Evolutionary conservation across 306 rosid genomes (phyloP), one percentile per base, ranked within the genome.

Genomic region (Delonix regia): DNA sequence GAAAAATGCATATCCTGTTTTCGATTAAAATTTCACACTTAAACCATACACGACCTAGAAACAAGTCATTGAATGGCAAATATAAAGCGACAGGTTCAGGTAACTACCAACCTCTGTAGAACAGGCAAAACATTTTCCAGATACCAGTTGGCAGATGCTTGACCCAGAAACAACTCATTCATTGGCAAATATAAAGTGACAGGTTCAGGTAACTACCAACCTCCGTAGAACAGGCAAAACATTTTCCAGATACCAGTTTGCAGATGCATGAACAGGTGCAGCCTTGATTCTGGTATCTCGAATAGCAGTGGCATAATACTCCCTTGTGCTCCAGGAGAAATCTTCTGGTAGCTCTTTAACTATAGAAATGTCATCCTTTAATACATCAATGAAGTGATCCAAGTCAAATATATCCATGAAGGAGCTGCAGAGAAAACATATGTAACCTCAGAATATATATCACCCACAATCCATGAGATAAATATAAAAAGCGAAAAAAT

Each of bases 361-460:
- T 70, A 93, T 90, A 56, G 94, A 83, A 78, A 96, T 65, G 72
- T 96, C 99, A 75, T 89, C 90, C 87, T 93, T 96, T 85, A 96
- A 85, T 63, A 48, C 91, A 81, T 96, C 81, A 68, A 93, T 91
- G 91, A 96, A 96, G 92, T 93, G 99, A 85, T 96, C 98, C 87
- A 90, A 94, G 56, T 96, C 99, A 84, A 96, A 96, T 87, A 96
- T 96, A 81, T 96, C 97, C 86, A 75, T 70, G 82, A 96, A 96
- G 57, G 97, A 85, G 92, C 99, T 96, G 98, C 81, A 81, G 47
- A 77, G 53, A 77, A 34, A 83, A 81, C 65, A 79, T 49, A 64
- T 34, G 22, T 74, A 67, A 48, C 28, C 76, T 78, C 63, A 80
- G 75, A 59, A 79, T 13, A 44, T 57, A 14, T 69, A 77, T 63